These are phyloP conservation scores for Cladosporium cucumerinum DNA, from an alignment of 2,329 filamentous ascomycete species.

Conservation along the genomic window DNA sequence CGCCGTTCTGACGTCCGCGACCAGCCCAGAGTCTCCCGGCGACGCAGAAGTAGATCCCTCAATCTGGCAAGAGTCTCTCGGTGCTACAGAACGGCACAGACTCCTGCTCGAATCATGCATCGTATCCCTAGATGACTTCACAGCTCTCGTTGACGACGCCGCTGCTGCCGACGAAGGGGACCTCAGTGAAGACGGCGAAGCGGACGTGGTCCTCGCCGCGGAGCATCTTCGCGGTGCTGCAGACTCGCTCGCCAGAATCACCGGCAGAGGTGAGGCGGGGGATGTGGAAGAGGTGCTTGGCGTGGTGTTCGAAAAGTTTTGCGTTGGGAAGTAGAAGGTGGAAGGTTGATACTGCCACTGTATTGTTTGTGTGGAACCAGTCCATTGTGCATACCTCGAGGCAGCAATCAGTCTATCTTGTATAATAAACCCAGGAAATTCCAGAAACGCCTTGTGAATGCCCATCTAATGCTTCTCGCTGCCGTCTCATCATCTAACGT, in stretches of 20 bases:
- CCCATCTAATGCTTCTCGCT: not conserved
- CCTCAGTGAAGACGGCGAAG: constrained; percentile 42
- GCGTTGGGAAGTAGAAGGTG: constrained; percentile 39
- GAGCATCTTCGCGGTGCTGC: constrained; percentile 83
- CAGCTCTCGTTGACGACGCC: constrained; percentile 28
- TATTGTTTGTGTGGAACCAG: not conserved
- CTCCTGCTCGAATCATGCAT: constrained; percentile 74
- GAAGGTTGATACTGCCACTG: not conserved
- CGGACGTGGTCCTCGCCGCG: constrained; percentile 85
- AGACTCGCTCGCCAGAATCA: constrained; percentile 77
- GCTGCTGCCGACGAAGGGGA: constrained; percentile 15
- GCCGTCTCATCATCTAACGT: not conserved
- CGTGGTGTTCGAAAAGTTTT: constrained; percentile 90
- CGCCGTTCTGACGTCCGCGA: constrained; percentile 59
- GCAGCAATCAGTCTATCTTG: constrained; percentile 12
- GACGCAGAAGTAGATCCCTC: constrained; percentile 52
- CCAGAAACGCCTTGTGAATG: constrained; percentile 19
- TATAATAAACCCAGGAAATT: not conserved
- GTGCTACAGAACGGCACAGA: constrained; percentile 85
- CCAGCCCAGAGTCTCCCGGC: constrained; percentile 32
- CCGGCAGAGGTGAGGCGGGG: constrained; percentile 75
- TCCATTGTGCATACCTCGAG: constrained; percentile 6
- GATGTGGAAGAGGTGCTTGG: constrained; percentile 95
- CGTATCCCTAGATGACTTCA: constrained; percentile 67
- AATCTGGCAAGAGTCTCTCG: constrained; percentile 77